Evolutionary conservation across 306 rosid genomes (phyloP).

Genomic region (Cajanus cajan): DNA sequence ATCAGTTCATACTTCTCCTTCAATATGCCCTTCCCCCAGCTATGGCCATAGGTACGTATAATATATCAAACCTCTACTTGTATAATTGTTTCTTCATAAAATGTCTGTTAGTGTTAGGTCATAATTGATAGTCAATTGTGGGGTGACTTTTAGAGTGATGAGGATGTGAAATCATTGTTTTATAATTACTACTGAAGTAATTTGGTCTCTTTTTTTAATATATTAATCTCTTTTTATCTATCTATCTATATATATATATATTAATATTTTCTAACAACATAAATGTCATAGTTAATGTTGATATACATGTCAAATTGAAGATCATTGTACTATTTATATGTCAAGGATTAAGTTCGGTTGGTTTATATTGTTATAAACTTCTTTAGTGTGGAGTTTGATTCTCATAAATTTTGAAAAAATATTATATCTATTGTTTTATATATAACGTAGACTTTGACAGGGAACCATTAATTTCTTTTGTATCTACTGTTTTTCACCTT

Average conservation of each 20-base stretch:
- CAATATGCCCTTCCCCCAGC: conserved; percentile 88
- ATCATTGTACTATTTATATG: neutral
- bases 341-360: too few relatives aligned
- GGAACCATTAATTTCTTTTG: neutral
- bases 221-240: too few relatives aligned
- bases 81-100: neutral
- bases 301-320: neutral
- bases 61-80: neutral
- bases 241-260: too few relatives aligned
- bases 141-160: too few relatives aligned
- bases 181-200: too few relatives aligned
- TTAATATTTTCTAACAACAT: neutral
- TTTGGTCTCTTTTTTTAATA: too few relatives aligned
- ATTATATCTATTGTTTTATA: too few relatives aligned
- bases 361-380: too few relatives aligned
- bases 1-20: conserved; percentile 75
- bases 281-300: neutral
- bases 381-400: too few relatives aligned
- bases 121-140: too few relatives aligned
- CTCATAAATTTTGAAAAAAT: too few relatives aligned
- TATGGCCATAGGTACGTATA: conserved; percentile 58
- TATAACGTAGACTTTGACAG: neutral
- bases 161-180: too few relatives aligned
- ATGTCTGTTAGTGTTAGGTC: neutral
- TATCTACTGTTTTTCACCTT: neutral